Evolutionary conservation across 768 basidiomycete species (phyloP).

Genomic region (Strobilomyces echinocephalus): DNA sequence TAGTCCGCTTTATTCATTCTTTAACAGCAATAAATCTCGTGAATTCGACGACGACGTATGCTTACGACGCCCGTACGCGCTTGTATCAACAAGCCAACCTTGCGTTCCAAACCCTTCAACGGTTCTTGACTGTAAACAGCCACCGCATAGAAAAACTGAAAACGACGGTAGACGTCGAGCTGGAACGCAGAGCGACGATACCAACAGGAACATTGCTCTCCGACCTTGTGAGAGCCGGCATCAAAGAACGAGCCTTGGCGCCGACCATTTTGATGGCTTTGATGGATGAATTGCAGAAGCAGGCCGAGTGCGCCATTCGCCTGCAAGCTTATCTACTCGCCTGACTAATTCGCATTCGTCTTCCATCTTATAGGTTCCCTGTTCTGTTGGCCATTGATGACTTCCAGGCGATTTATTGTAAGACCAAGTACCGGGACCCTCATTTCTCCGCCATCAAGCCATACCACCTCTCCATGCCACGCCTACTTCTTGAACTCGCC

Average conservation of each 20-base stretch:
- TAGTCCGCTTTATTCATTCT: neutral
- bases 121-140: conserved; percentile 57
- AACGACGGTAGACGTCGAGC: conserved; percentile 37
- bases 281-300: conserved; percentile 56
- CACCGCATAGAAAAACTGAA: conserved; percentile 38
- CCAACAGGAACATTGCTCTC: conserved; percentile 46
- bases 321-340: neutral
- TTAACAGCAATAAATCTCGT: conserved; percentile 52
- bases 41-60: conserved; percentile 67
- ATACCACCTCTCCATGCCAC: conserved; percentile 75
- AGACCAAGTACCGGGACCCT: conserved; percentile 67
- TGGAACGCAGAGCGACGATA: conserved; percentile 45
- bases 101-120: conserved; percentile 58
- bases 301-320: conserved; percentile 49
- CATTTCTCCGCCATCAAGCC: conserved; percentile 64
- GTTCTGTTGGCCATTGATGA: conserved; percentile 86
- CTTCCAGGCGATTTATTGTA: conserved; percentile 73
- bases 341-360: neutral
- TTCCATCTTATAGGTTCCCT: conserved; percentile 47
- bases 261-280: conserved; percentile 55
- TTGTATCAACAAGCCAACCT: conserved; percentile 72
- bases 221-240: conserved; percentile 55
- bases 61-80: conserved; percentile 70
- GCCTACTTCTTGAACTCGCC: conserved; percentile 72
- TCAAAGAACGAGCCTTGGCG: conserved; percentile 48